Conservation (phyloP, 768 basidiomycete genomes). For the Grammothele lineata region DNA sequence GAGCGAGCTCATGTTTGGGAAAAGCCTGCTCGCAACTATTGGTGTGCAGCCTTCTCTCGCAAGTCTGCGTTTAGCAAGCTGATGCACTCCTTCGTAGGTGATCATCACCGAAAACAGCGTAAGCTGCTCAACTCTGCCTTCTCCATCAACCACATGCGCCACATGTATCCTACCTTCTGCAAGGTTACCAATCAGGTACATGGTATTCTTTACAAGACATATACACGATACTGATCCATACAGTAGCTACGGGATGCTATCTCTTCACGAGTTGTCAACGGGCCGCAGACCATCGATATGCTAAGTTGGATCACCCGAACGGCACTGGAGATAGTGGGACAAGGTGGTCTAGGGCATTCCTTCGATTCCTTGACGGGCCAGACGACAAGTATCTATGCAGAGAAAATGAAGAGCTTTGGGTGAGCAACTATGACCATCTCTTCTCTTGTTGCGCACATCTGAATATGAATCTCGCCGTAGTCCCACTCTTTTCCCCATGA, state of each 20-base stretch:
- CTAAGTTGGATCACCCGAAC: slow-evolving; percentile 16
- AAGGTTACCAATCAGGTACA: slow-evolving; percentile 2
- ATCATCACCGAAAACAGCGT: slow-evolving; percentile 18
- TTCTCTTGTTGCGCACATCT: not conserved
- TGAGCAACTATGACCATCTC: not conserved
- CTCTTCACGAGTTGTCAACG: not conserved
- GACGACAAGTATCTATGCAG: slow-evolving; percentile 10
- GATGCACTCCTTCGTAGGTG: not conserved
- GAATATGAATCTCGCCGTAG: slow-evolving; percentile 12
- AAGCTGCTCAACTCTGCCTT: slow-evolving; percentile 17
- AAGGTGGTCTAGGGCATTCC: slow-evolving; percentile 20
- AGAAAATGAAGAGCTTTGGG: slow-evolving; percentile 15
- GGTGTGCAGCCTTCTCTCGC: not conserved
- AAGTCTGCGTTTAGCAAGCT: not conserved
- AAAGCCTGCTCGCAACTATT: slow-evolving; percentile 1
- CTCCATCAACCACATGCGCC: slow-evolving; percentile 12
- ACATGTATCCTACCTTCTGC: slow-evolving; percentile 13
- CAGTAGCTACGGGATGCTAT: slow-evolving; percentile 18
- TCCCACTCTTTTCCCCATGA: slow-evolving; percentile 22
- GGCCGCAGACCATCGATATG: slow-evolving; percentile 12
- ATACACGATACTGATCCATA: not conserved
- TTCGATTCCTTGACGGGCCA: slow-evolving; percentile 16
- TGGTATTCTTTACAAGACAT: not conserved
- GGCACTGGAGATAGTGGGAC: slow-evolving; percentile 15
- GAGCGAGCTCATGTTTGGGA: slow-evolving; percentile 2